Conservation (phyloP, 1,139 yeast species). For the Pichia sp. region DNA sequence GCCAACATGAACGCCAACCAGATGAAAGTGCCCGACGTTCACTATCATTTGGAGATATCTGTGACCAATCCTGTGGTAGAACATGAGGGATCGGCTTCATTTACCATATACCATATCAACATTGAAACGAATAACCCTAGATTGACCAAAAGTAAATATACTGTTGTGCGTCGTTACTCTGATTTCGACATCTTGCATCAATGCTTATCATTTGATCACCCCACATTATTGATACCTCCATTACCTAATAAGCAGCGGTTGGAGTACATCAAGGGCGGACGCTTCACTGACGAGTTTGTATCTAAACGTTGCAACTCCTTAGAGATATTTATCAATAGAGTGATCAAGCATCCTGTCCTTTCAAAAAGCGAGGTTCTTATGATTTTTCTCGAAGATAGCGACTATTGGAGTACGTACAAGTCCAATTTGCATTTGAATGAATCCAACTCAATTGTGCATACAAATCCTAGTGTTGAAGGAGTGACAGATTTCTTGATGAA, state of each 20-base stretch:
- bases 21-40: neutral
- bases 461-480: conserved; percentile 42
- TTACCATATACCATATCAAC: conserved; percentile 71
- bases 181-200: conserved; percentile 70
- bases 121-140: conserved; percentile 48
- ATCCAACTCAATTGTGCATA: conserved; percentile 14
- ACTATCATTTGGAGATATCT: conserved; percentile 1
- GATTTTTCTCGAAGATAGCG: conserved; percentile 72
- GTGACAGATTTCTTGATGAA: conserved; percentile 86
- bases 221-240: conserved; percentile 87
- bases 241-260: conserved; percentile 88
- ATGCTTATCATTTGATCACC: conserved; percentile 69
- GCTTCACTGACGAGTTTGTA: conserved; percentile 56
- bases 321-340: conserved; percentile 67
- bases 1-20: neutral
- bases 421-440: conserved; percentile 41
- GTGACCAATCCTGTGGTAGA: conserved; percentile 27
- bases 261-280: conserved; percentile 92
- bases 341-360: conserved; percentile 69
- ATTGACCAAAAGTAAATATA: conserved; percentile 34
- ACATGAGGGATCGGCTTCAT: conserved; percentile 75
- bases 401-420: conserved; percentile 73
- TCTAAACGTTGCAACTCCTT: conserved; percentile 76
- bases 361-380: conserved; percentile 68
- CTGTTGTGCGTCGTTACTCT: conserved; percentile 37